Conservation (phyloP, 805 yeast genomes). For the Monosporozyma unispora region DNA sequence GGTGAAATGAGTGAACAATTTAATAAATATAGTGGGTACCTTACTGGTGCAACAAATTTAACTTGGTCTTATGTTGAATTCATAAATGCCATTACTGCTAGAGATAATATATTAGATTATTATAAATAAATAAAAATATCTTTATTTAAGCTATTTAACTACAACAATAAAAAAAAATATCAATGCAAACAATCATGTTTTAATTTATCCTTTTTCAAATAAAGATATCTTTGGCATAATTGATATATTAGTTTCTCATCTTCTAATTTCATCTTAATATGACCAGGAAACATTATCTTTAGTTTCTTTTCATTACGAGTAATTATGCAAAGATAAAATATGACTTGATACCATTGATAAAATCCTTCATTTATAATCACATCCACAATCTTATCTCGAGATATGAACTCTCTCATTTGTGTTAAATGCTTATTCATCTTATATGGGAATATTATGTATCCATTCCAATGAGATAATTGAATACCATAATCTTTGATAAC, state of each 20-base stretch:
- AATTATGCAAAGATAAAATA: constrained; percentile 54
- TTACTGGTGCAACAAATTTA: constrained; percentile 80
- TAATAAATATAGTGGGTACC: constrained; percentile 66
- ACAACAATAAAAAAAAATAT: neutral
- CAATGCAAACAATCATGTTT: neutral
- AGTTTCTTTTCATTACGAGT: constrained; percentile 33
- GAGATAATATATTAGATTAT: constrained; percentile 28
- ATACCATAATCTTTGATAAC: constrained; percentile 22
- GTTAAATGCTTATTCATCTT: constrained; percentile 10
- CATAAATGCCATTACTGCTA: constrained; percentile 61
- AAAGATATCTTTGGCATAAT: constrained; percentile 10
- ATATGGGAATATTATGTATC: constrained; percentile 19
- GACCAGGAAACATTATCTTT: constrained; percentile 24
- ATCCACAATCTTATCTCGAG: constrained; percentile 49
- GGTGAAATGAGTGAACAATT: constrained; percentile 88
- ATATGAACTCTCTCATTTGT: constrained; percentile 37
- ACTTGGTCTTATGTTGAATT: constrained; percentile 89
- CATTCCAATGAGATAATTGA: constrained; percentile 15
- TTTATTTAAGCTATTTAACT: neutral
- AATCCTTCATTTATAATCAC: constrained; percentile 71
- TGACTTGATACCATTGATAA: constrained; percentile 48
- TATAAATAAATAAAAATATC: neutral
- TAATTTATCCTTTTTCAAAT: neutral
- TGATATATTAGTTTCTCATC: constrained; percentile 23
- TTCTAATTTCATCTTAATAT: constrained; percentile 14